These are phyloP conservation scores for Fereydounia khargensis DNA, from an alignment of 1,284 basidiomycete species.

Conservation along the genomic window DNA sequence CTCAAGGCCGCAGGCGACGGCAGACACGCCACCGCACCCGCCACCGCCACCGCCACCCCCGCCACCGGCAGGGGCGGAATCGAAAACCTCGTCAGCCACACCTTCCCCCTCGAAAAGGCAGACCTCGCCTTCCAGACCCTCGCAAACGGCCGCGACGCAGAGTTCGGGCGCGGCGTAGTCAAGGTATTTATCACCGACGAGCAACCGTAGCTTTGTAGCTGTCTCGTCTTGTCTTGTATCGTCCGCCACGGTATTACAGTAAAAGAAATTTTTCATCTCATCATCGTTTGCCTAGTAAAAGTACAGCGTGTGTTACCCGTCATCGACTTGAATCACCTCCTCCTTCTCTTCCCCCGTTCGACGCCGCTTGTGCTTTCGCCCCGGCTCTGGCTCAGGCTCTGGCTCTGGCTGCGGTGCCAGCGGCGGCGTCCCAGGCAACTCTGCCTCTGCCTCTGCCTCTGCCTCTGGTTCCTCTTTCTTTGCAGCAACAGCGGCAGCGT, in stretches of 20 bases:
- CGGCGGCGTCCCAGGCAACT: too few relatives aligned
- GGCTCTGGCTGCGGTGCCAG: too few relatives aligned
- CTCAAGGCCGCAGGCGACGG: slow-evolving; percentile 28
- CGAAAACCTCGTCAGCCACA: slow-evolving; percentile 42
- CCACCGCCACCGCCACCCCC: not conserved
- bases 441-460: slow-evolving; percentile 3
- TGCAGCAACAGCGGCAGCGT: too few relatives aligned
- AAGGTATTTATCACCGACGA: slow-evolving; percentile 45
- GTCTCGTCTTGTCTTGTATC: not conserved
- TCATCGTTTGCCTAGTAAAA: too few relatives aligned
- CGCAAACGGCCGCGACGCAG: slow-evolving; percentile 22
- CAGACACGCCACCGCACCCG: slow-evolving; percentile 6
- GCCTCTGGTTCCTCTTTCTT: not conserved
- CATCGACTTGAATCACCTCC: not conserved
- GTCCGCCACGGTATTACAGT: not conserved
- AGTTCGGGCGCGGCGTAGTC: slow-evolving; percentile 31
- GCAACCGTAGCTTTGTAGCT: slow-evolving; percentile 6
- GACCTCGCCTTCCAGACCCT: slow-evolving; percentile 38
- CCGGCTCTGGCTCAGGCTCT: too few relatives aligned
- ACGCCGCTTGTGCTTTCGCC: too few relatives aligned
- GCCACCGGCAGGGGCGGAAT: slow-evolving; percentile 32
- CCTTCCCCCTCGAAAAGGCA: slow-evolving; percentile 27
- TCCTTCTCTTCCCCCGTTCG: slow-evolving; percentile 5
- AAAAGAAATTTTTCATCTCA: not conserved
- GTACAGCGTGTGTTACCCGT: too few relatives aligned